Conservation (phyloP, 1,284 basidiomycete species). For the Afroboletus lepidellus region DNA sequence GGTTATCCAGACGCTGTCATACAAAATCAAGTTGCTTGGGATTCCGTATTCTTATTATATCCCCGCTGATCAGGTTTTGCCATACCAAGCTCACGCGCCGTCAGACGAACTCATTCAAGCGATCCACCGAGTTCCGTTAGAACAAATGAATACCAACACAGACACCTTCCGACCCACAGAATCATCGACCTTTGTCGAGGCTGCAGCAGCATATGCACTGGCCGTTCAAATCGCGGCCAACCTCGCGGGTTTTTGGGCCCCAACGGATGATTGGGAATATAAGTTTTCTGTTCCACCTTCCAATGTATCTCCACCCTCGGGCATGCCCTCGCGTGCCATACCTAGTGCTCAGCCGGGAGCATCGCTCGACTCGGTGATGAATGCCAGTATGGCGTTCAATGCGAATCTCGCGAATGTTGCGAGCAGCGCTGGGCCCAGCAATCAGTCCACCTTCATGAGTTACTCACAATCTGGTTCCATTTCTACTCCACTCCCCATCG, state of each 20-base stretch:
- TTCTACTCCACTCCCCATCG: slow-evolving; percentile 20
- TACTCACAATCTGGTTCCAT: slow-evolving; percentile 2
- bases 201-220: slow-evolving; percentile 59
- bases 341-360: slow-evolving; percentile 10
- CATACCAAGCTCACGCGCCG: slow-evolving; percentile 66
- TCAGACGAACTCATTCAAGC: slow-evolving; percentile 47
- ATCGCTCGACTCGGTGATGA: slow-evolving; percentile 36
- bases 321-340: slow-evolving; percentile 7
- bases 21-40: slow-evolving; percentile 64
- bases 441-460: background rate
- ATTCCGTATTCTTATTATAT: slow-evolving; percentile 47
- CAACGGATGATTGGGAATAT: slow-evolving; percentile 70
- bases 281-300: slow-evolving; percentile 41
- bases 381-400: slow-evolving; percentile 37
- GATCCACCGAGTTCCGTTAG: slow-evolving; percentile 45
- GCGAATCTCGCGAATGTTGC: slow-evolving; percentile 23
- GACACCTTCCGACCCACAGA: slow-evolving; percentile 51
- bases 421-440: slow-evolving; percentile 12
- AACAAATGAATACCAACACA: slow-evolving; percentile 47
- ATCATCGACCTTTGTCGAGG: slow-evolving; percentile 37
- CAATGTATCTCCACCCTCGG: slow-evolving; percentile 15
- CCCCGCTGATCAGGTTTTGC: slow-evolving; percentile 57
- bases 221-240: slow-evolving; percentile 66
- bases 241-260: slow-evolving; percentile 59
- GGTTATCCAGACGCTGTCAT: slow-evolving; percentile 53